Evolutionary conservation across 1,284 basidiomycete species (phyloP).

Genomic region (Malassezia obtusa): DNA sequence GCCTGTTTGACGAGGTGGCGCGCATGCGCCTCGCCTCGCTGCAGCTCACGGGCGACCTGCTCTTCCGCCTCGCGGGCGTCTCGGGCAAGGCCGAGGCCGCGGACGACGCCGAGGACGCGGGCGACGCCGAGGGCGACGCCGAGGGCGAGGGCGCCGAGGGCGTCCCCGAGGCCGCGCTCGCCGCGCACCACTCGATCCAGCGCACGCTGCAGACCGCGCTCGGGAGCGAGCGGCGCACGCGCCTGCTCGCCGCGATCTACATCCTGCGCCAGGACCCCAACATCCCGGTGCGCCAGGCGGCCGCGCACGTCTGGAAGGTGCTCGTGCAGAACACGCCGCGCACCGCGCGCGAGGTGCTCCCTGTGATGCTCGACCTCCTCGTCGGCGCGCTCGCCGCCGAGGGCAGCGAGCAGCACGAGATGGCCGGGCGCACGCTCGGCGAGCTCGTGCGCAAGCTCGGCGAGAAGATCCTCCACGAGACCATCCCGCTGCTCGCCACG

Average conservation of each 20-base stretch:
- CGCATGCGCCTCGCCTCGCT: constrained; percentile 83
- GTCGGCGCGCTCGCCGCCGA: constrained; percentile 66
- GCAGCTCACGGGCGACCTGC: constrained; percentile 83
- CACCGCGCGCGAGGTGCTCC: constrained; percentile 82
- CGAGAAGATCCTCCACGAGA: constrained; percentile 77
- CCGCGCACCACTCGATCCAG: constrained; percentile 54
- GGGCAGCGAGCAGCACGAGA: constrained; percentile 82
- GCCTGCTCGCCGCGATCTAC: constrained; percentile 81
- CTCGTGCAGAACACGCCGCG: constrained; percentile 65
- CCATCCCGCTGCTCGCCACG: constrained; percentile 65
- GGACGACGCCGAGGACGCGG: constrained; percentile 56
- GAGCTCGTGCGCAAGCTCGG: constrained; percentile 94
- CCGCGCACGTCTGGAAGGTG: constrained; percentile 96
- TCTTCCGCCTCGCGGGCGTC: constrained; percentile 98
- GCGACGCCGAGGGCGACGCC: constrained; percentile 67
- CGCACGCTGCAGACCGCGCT: constrained; percentile 77
- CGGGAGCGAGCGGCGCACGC: constrained; percentile 76
- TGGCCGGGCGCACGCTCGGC: constrained; percentile 50
- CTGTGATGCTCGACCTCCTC: constrained; percentile 57
- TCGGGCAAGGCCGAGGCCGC: constrained; percentile 67
- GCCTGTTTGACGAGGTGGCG: constrained; percentile 91
- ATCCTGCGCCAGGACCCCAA: constrained; percentile 89
- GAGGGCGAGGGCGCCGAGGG: constrained; percentile 56
- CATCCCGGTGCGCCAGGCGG: constrained; percentile 76
- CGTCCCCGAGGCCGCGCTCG: constrained; percentile 56